These are phyloP conservation scores for Carex scoparia DNA, from an alignment of 176 grass and related monocot genomes.

Conservation along the genomic window DNA sequence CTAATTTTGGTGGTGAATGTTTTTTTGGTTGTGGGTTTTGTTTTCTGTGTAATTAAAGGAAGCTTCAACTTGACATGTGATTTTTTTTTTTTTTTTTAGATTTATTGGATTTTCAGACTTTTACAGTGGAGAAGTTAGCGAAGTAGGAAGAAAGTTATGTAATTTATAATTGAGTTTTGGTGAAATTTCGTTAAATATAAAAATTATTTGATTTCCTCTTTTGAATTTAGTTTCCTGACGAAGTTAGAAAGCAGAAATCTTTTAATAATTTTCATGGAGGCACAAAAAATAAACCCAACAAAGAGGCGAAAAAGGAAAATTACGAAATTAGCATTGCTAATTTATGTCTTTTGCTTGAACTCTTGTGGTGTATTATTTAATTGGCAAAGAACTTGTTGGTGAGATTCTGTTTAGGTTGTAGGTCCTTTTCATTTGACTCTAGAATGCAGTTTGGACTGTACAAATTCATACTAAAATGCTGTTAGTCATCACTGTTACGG, in stretches of 20 bases:
- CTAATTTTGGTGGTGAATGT: background rate
- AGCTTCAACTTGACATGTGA: background rate
- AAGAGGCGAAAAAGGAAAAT: background rate
- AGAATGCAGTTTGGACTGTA: background rate
- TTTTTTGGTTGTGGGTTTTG: background rate
- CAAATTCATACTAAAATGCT: background rate
- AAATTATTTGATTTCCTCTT: background rate
- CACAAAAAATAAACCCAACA: background rate
- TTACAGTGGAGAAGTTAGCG: background rate
- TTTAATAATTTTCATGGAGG: background rate
- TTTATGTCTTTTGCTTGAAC: background rate
- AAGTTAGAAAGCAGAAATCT: background rate
- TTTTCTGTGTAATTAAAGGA: background rate
- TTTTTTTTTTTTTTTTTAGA: background rate
- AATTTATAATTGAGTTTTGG: background rate
- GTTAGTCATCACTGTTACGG: background rate
- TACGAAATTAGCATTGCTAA: background rate
- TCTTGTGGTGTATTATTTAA: background rate
- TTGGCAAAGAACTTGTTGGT: slow-evolving; percentile 22
- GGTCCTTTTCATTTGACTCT: slow-evolving; percentile 16
- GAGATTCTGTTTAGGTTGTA: slow-evolving; percentile 18
- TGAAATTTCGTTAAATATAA: background rate
- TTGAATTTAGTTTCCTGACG: background rate
- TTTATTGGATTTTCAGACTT: background rate
- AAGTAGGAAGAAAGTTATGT: background rate